phyloP scores from a whole-genome alignment of 192 early-diverging fungal genomes.

The Podila epicladia region DNA sequence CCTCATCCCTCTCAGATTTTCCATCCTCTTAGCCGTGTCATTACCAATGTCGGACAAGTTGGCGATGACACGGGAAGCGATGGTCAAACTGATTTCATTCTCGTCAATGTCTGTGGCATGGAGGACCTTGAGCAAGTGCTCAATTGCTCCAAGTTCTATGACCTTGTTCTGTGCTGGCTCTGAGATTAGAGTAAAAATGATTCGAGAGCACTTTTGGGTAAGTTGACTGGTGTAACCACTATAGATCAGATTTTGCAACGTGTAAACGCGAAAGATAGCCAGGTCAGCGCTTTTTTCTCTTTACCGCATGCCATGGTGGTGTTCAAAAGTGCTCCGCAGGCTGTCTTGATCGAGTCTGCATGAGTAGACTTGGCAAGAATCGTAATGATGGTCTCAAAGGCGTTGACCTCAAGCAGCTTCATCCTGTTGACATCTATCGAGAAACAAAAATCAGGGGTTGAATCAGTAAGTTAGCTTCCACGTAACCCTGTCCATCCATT shows the following conservation, averaged over 20 bases:
- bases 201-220: neutral
- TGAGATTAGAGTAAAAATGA: conserved; percentile 1
- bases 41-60: conserved; percentile 43
- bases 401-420: conserved; percentile 43
- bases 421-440: conserved; percentile 58
- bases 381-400: conserved; percentile 35
- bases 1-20: no score
- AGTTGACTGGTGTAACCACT: neutral
- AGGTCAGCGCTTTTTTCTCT: neutral
- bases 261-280: neutral
- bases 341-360: conserved; percentile 51
- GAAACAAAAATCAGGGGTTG: neutral
- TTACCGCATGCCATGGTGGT: conserved; percentile 61
- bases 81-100: conserved; percentile 38
- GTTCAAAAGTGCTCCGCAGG: conserved; percentile 61
- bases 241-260: neutral
- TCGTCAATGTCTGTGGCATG: conserved; percentile 22
- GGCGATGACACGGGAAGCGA: conserved; percentile 34
- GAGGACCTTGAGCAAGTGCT: conserved; percentile 30
- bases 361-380: conserved; percentile 34
- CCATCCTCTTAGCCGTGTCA: neutral
- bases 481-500: no score
- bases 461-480: neutral
- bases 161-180: conserved; percentile 56
- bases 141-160: conserved; percentile 30